Evolutionary conservation across 2,329 filamentous ascomycete species (phyloP).

Genomic region (Davidsoniella neocaledoniae): DNA sequence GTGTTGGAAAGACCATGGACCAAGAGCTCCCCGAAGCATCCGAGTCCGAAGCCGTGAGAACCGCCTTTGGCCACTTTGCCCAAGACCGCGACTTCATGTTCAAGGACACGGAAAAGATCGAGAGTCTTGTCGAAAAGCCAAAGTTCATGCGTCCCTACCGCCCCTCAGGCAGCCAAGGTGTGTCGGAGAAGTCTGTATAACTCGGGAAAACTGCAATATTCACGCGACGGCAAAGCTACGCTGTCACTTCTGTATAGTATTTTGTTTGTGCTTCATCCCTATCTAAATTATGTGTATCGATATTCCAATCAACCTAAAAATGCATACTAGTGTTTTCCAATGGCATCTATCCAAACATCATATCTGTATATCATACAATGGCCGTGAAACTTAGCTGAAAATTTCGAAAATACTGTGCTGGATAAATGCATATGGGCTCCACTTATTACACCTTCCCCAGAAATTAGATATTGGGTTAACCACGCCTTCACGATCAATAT

Average conservation of each 20-base stretch:
- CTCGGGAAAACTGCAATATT: not conserved
- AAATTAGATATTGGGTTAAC: too few species aligned
- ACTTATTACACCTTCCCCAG: too few species aligned
- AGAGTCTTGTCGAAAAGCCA: slow-evolving; percentile 10
- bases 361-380: too few species aligned
- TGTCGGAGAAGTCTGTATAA: not conserved
- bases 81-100: slow-evolving; percentile 12
- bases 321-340: not conserved
- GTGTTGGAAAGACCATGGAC: slow-evolving; percentile 12
- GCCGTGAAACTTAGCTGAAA: too few species aligned
- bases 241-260: not conserved
- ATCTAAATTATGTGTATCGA: not conserved
- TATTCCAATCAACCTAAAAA: not conserved
- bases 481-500: too few species aligned
- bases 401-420: too few species aligned
- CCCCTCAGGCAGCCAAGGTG: not conserved
- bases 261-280: slow-evolving; percentile 1
- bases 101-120: slow-evolving; percentile 10
- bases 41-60: slow-evolving; percentile 8
- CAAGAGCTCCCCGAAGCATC: slow-evolving; percentile 3
- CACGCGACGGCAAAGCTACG: not conserved
- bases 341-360: not conserved
- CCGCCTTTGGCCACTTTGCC: slow-evolving; percentile 11
- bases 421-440: too few species aligned
- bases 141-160: slow-evolving; percentile 12